Evolutionary conservation across 2,329 filamentous ascomycete species (phyloP).

Genomic region (Paracoccidioides lutzii): DNA sequence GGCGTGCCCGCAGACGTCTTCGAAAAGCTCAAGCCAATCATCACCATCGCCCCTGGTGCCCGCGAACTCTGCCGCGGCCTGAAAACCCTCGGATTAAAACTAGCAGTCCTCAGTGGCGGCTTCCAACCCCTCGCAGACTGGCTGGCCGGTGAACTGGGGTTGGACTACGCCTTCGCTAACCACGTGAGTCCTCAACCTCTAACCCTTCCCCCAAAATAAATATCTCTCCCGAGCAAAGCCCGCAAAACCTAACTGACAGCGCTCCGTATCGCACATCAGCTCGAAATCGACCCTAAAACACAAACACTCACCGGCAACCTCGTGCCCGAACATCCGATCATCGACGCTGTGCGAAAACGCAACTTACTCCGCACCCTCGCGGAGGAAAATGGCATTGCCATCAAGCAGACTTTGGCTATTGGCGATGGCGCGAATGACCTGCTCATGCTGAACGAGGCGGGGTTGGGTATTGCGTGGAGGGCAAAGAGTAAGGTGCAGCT

Average conservation of each 20-base stretch:
- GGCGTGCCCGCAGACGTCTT: constrained; percentile 71
- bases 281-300: constrained; percentile 36
- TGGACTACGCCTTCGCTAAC: constrained; percentile 85
- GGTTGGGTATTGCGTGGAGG: constrained; percentile 50
- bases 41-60: constrained; percentile 74
- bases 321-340: constrained; percentile 41
- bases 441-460: constrained; percentile 50
- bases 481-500: constrained; percentile 53
- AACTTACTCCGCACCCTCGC: constrained; percentile 44
- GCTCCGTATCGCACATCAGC: constrained; percentile 17
- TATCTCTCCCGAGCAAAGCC: not conserved
- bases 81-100: constrained; percentile 68
- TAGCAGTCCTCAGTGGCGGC: constrained; percentile 81
- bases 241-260: not conserved
- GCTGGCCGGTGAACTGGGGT: constrained; percentile 65
- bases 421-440: constrained; percentile 55
- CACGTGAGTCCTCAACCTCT: constrained; percentile 39
- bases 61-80: constrained; percentile 59
- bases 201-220: not conserved
- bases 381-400: constrained; percentile 39
- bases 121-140: constrained; percentile 82
- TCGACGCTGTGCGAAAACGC: constrained; percentile 47
- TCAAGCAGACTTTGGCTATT: constrained; percentile 45
- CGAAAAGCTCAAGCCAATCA: constrained; percentile 57
- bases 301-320: constrained; percentile 46